Base-by-base conservation (phyloP, 2,329 filamentous ascomycete species). In the Bipolaris victoriae region DNA sequence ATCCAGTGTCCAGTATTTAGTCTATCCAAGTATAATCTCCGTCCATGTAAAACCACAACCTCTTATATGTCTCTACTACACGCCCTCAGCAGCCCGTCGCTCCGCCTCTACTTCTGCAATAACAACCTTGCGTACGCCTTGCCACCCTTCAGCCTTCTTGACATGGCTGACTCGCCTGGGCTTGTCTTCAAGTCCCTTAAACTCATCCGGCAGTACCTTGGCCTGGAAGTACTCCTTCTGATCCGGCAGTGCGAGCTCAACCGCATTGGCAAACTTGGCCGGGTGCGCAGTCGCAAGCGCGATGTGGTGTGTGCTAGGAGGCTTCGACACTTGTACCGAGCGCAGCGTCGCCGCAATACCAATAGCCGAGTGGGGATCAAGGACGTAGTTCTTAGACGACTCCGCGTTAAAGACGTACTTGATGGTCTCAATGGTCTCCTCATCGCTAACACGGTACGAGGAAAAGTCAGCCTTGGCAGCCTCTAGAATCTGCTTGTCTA, bases 261-360 rank as follows among this genome's bases (percentile, higher is more conserved):
- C 94, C 0, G 93, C 93, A 31, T 86, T 86, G 0, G 90, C 88
- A 72, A 99, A 99, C 78, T 99, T 99, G 60, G 94, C 95, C 0
- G 95, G 94, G 77, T 99, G 95, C 2, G 95, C 95, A 1, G 95
- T 99, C 1, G 93, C 91, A 2, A 99, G 86, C 1, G 92, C 88
- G 69, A 99, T 90, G 75, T 96, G 90, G 50, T 88, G 79, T 15
- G 80, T 80, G 2, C 77, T 74, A 1, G 81, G 76, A 41, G 81
- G 74, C 26, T 78, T 78, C 0, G 80, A 76, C 11, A 86, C 82
- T 49, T 72, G 64, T 33, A 90, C 82, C 2, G 91, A 92, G 56
- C 92, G 84, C 52, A 87, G 74, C 0, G 93, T 85, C 0, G 91
- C 93, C 16, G 89, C 84, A 37, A 97, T 84, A 54, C 93, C 95